Conservation (phyloP, 352 stramenopile species). For the Globisporangium megalacanthum region DNA sequence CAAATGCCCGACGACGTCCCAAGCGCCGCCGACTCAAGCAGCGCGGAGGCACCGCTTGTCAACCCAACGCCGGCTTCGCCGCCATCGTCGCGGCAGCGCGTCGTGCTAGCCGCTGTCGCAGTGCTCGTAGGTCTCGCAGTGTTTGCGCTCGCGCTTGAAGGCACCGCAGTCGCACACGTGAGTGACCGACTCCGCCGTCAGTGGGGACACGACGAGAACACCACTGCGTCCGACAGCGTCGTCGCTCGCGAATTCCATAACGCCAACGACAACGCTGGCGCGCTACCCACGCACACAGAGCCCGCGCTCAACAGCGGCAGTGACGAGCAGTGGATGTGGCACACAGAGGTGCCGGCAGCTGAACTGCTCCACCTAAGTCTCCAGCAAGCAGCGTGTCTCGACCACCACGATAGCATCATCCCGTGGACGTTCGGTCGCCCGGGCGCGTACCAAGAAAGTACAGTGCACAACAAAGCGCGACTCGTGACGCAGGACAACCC, state of each 20-base stretch:
- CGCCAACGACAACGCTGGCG: no score
- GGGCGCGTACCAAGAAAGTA: conserved; percentile 1
- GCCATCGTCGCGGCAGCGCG: neutral
- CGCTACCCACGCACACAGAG: no score
- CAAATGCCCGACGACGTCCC: no score
- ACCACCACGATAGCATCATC: conserved; percentile 18
- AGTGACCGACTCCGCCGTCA: neutral
- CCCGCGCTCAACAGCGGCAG: no score
- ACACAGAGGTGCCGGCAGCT: conserved; percentile 2
- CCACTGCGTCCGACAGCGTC: no score
- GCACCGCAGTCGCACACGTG: neutral
- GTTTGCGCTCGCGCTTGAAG: neutral
- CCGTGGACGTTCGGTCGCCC: conserved; percentile 17
- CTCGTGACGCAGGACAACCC: conserved; percentile 9
- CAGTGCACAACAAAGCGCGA: conserved; percentile 28
- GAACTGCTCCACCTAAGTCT: conserved; percentile 20
- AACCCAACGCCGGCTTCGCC: neutral
- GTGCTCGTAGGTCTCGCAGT: conserved; percentile 1
- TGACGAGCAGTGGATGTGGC: no score
- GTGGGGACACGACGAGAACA: neutral
- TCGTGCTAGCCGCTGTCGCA: neutral
- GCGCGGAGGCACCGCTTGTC: no score
- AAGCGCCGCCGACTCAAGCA: no score
- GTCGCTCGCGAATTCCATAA: no score
- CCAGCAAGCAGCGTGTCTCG: conserved; percentile 19